Conservation (phyloP, 1,139 yeast genomes). For the Kodamaea fungicola region DNA sequence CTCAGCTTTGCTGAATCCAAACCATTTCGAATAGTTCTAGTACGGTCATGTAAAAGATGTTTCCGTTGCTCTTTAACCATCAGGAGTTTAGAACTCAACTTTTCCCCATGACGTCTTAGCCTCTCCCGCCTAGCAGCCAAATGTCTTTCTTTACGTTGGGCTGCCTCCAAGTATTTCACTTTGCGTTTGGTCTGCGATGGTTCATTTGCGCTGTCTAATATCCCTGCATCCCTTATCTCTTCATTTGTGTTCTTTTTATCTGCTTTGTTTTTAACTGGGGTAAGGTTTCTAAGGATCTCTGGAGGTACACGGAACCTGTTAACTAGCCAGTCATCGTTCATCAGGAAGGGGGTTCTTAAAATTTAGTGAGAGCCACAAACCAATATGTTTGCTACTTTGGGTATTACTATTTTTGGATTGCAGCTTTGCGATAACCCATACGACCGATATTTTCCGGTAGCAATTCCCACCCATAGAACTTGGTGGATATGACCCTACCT, state of each 20-base stretch:
- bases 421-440: too few species aligned
- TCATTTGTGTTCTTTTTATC: too few species aligned
- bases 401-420: too few species aligned
- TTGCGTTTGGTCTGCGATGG: not conserved
- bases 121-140: conserved; percentile 10
- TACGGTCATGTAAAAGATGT: conserved; percentile 7
- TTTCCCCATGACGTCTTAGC: conserved; percentile 12
- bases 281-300: conserved; percentile 17
- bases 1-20: conserved; percentile 17
- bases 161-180: conserved; percentile 2
- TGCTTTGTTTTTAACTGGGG: conserved; percentile 12
- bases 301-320: conserved; percentile 15
- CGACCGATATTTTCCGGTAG: too few species aligned
- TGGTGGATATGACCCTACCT: too few species aligned
- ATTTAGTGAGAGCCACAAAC: too few species aligned
- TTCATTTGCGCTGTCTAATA: too few species aligned
- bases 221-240: too few species aligned
- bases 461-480: too few species aligned
- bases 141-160: conserved; percentile 6
- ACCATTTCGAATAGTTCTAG: conserved; percentile 10
- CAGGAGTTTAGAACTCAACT: conserved; percentile 13
- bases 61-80: conserved; percentile 12
- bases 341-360: not conserved
- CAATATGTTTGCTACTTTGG: too few species aligned
- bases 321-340: conserved; percentile 1